Conservation (phyloP, 495 filamentous ascomycete species). For the Daldinia concentrica region DNA sequence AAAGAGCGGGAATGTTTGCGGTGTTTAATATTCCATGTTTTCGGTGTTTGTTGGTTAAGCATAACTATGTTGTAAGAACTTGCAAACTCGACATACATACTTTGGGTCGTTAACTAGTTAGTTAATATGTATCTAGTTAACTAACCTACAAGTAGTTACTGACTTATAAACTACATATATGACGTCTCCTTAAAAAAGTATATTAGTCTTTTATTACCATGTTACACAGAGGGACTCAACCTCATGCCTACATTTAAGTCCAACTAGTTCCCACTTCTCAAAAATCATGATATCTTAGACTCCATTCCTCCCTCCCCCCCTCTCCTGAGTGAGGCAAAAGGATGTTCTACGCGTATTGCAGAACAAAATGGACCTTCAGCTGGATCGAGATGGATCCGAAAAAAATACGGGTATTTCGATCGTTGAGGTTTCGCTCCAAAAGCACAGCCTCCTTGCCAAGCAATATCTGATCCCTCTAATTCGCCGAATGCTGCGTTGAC, state of each 20-base stretch:
- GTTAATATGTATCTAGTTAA: no score
- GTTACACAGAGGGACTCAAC: constrained; percentile 19
- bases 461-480: constrained; percentile 21
- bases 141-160: no score
- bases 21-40: neutral
- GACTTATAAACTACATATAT: neutral
- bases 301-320: neutral
- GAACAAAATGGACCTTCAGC: neutral
- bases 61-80: neutral
- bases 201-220: neutral
- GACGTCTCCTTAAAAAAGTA: constrained; percentile 18
- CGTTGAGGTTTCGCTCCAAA: neutral
- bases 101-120: no score
- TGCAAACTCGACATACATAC: neutral
- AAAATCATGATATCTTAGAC: neutral
- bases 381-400: constrained; percentile 2
- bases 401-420: neutral
- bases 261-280: constrained; percentile 4
- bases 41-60: neutral
- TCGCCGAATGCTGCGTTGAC: constrained; percentile 22
- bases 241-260: constrained; percentile 5
- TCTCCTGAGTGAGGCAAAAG: constrained; percentile 3
- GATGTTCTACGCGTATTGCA: neutral
- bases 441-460: constrained; percentile 40
- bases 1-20: constrained; percentile 1